Evolutionary conservation across 1,284 basidiomycete genomes (phyloP).

Genomic region (Blastosporella zonata): DNA sequence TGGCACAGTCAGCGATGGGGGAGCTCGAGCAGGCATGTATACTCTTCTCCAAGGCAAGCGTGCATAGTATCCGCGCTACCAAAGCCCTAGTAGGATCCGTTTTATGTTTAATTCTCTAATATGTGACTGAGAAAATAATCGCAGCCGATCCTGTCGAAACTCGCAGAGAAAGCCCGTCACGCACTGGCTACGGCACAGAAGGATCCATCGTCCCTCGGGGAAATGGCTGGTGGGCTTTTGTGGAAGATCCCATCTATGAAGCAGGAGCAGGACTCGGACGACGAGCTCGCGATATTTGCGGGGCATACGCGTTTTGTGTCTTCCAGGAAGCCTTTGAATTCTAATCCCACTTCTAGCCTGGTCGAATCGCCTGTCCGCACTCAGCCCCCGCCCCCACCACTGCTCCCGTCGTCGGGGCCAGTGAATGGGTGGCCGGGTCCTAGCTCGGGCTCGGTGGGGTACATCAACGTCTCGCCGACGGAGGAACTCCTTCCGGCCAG

Average conservation of each 20-base stretch:
- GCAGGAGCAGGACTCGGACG: constrained; percentile 40
- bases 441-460: not conserved
- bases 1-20: constrained; percentile 56
- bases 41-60: constrained; percentile 55
- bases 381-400: not conserved
- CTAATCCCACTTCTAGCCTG: not conserved
- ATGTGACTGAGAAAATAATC: not conserved
- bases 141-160: constrained; percentile 51
- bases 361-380: constrained; percentile 7
- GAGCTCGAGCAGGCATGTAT: constrained; percentile 61
- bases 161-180: constrained; percentile 54
- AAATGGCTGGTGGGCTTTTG: constrained; percentile 35
- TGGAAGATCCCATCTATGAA: constrained; percentile 39
- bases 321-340: constrained; percentile 23
- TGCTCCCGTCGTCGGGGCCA: not conserved
- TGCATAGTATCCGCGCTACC: constrained; percentile 52
- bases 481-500: constrained; percentile 6
- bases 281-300: constrained; percentile 60
- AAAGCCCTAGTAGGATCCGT: constrained; percentile 52
- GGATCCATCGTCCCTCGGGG: constrained; percentile 26
- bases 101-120: not conserved
- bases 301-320: constrained; percentile 58
- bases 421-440: constrained; percentile 7
- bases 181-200: constrained; percentile 40
- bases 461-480: not conserved